Conservation (phyloP, 1,139 yeast genomes). For the Scheffersomyces segobiensis region DNA sequence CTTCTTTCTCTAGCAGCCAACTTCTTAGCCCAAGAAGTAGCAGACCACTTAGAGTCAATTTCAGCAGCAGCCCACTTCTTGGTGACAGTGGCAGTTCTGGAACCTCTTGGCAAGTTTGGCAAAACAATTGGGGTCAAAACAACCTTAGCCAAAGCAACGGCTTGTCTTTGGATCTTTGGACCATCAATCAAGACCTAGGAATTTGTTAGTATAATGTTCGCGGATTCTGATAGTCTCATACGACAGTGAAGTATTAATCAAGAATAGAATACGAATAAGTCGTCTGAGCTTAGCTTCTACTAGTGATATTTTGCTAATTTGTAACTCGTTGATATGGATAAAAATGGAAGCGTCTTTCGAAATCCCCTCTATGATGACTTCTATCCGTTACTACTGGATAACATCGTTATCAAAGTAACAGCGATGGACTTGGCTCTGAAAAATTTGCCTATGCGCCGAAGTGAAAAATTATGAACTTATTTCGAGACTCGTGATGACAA, state of each 20-base stretch:
- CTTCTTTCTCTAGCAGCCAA: conserved; percentile 93
- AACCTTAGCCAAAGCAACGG: conserved; percentile 81
- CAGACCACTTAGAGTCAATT: conserved; percentile 87
- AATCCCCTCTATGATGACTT: background rate
- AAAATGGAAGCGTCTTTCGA: too few relatives aligned
- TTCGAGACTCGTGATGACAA: background rate
- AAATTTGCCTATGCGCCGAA: background rate
- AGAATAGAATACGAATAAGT: background rate
- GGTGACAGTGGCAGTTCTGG: conserved; percentile 79
- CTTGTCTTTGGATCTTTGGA: conserved; percentile 94
- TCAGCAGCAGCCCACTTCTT: conserved; percentile 96
- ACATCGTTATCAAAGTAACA: background rate
- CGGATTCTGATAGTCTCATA: background rate
- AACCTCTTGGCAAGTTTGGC: conserved; percentile 88
- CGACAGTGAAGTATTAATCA: background rate
- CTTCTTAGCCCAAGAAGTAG: conserved; percentile 97
- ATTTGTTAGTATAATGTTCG: conserved; percentile 25
- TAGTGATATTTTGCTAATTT: background rate
- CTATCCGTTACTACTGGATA: background rate
- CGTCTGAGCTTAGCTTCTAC: background rate
- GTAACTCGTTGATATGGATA: background rate
- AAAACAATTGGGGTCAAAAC: conserved; percentile 91
- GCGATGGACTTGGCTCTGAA: background rate
- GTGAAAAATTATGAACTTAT: background rate
- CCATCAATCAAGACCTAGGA: conserved; percentile 88